A percentile compares a stretch with the other conserved stretches of the same genome.
phyloP scores from a whole-genome alignment of 768 basidiomycete species.

The Pulveroboletus ravenelii region DNA sequence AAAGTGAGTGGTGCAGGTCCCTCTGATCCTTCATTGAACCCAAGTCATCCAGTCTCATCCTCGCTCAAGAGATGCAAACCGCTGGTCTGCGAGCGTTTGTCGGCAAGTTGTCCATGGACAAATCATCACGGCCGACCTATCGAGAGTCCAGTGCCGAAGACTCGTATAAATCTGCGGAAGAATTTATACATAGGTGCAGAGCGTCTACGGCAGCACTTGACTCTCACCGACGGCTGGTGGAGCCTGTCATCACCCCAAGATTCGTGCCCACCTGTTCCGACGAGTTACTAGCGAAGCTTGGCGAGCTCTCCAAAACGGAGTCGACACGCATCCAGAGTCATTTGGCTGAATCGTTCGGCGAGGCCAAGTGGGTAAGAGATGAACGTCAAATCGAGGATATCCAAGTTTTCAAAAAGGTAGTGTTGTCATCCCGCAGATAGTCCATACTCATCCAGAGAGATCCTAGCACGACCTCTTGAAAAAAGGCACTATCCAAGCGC shows the following conservation, averaged over 20 bases:
- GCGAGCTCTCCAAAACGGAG: constrained; percentile 43
- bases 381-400: constrained; percentile 65
- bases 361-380: constrained; percentile 64
- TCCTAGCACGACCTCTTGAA: constrained; percentile 57
- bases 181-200: constrained; percentile 54
- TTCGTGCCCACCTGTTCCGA: constrained; percentile 88
- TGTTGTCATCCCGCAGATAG: neutral
- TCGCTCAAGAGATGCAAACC: constrained; percentile 68
- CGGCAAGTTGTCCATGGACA: constrained; percentile 92
- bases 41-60: constrained; percentile 52
- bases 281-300: constrained; percentile 60
- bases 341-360: constrained; percentile 73
- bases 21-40: neutral
- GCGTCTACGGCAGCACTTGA: constrained; percentile 38
- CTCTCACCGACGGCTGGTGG: constrained; percentile 48
- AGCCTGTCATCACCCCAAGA: constrained; percentile 83
- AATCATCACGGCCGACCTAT: constrained; percentile 66
- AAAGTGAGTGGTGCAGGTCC: constrained; percentile 50
- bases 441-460: constrained; percentile 5
- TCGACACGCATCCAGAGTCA: constrained; percentile 73
- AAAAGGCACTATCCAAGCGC: constrained; percentile 70
- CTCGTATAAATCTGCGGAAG: constrained; percentile 47
- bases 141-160: constrained; percentile 51
- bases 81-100: constrained; percentile 75
- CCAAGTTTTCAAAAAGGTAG: constrained; percentile 68